Evolutionary conservation across 345 rosid species (phyloP).

Genomic region (Eucalyptus sp.): DNA sequence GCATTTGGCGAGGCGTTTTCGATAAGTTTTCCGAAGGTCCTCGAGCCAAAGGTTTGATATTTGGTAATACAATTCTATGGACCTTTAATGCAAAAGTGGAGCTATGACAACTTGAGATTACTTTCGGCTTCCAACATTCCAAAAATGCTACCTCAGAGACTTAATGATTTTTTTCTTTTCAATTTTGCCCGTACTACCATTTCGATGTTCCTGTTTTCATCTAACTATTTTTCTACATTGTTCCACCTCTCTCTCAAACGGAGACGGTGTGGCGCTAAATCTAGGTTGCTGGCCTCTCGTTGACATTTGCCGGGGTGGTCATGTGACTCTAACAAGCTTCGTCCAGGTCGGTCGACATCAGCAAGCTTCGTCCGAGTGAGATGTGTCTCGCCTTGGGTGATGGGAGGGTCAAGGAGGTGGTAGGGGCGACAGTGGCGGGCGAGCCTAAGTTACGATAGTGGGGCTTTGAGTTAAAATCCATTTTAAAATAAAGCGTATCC

Average conservation of each 20-base stretch:
- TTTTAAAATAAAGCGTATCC: not conserved
- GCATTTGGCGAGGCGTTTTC: not conserved
- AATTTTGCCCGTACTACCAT: not conserved
- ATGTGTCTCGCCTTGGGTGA: not conserved
- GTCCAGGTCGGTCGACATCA: accelerated
- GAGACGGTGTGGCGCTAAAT: not conserved
- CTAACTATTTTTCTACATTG: not conserved
- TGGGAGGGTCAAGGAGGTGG: not conserved
- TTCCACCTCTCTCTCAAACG: not conserved
- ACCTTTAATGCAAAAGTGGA: not conserved
- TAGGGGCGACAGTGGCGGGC: not conserved
- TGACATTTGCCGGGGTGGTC: not conserved
- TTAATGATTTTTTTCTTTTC: not conserved
- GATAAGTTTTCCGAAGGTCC: not conserved
- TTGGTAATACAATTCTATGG: not conserved
- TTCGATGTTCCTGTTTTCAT: not conserved
- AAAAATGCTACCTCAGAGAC: not conserved
- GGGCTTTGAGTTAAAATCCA: not conserved
- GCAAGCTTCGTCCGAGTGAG: not conserved
- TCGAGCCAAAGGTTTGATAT: not conserved
- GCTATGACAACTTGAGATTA: not conserved
- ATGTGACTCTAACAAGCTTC: accelerated
- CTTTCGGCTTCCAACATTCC: not conserved
- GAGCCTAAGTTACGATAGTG: not conserved
- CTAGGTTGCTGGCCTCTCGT: not conserved